A percentile compares a stretch with the other conserved stretches of the same genome.
These are phyloP conservation scores for Apiotrichum veenhuisii DNA, from an alignment of 1,284 basidiomycete genomes.

Conservation along the genomic window DNA sequence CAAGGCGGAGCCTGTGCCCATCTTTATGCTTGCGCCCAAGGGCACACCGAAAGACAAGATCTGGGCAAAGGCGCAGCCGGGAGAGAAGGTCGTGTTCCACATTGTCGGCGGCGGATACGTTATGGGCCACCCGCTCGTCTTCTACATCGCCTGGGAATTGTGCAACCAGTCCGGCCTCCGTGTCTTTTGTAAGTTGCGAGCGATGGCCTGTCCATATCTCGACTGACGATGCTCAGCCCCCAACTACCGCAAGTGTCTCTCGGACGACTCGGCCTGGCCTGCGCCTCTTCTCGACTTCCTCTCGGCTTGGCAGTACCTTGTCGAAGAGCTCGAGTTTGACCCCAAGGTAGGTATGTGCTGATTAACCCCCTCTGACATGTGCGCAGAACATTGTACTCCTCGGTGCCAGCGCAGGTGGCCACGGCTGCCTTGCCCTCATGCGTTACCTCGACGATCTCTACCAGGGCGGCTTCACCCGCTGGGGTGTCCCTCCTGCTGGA, in stretches of 20 bases:
- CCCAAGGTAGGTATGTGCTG: slow-evolving; percentile 4
- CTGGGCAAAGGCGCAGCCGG: slow-evolving; percentile 8
- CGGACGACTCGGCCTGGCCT: slow-evolving; percentile 10
- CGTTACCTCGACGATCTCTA: slow-evolving; percentile 17
- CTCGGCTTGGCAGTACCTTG: slow-evolving; percentile 14
- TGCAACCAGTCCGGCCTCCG: slow-evolving; percentile 1
- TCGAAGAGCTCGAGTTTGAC: slow-evolving; percentile 15
- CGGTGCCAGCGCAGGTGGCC: slow-evolving; percentile 13
- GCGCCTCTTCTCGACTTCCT: slow-evolving; percentile 13
- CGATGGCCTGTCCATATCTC: neutral
- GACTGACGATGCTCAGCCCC: slow-evolving; percentile 5
- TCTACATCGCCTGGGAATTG: slow-evolving; percentile 8
- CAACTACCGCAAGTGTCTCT: slow-evolving; percentile 19
- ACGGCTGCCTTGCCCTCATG: slow-evolving; percentile 9
- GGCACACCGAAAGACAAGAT: slow-evolving; percentile 1
- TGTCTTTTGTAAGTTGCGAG: slow-evolving; percentile 1
- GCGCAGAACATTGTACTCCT: slow-evolving; percentile 14
- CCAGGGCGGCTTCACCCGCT: slow-evolving; percentile 3
- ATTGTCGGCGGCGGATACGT: slow-evolving; percentile 18
- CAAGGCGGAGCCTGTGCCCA: neutral
- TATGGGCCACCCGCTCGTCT: slow-evolving; percentile 11
- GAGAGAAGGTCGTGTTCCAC: slow-evolving; percentile 14
- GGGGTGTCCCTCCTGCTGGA: slow-evolving; percentile 11
- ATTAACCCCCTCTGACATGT: neutral
- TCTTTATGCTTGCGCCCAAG: slow-evolving; percentile 17